Percentiles rank a stretch among this genome's conserved stretches.
Conservation (phyloP, 306 rosid genomes). For the Styphnolobium japonicum region DNA sequence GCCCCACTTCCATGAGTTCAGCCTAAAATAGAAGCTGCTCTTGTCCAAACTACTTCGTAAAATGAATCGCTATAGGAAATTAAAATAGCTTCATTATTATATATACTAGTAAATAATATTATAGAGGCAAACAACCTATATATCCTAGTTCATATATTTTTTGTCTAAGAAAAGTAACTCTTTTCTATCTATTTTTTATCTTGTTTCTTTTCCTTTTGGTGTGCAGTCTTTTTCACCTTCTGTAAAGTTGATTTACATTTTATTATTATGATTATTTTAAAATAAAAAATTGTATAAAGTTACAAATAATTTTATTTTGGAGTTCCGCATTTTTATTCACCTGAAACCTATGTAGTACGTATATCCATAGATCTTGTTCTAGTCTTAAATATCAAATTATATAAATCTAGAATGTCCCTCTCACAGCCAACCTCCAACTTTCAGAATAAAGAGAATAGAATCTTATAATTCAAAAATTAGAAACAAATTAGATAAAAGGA, state of each 20-base stretch:
- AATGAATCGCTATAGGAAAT: not conserved
- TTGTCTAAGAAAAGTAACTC: not conserved
- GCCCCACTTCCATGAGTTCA: slow-evolving; percentile 47
- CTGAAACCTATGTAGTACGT: not conserved
- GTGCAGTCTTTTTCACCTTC: not conserved
- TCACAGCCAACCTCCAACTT: slow-evolving; percentile 3
- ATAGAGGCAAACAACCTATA: not conserved
- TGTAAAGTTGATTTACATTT: not conserved
- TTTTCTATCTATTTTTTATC: not conserved
- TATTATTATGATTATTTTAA: not conserved
- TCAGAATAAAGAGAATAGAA: not conserved
- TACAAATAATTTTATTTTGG: not conserved
- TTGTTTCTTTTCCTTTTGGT: not conserved
- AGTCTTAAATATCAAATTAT: not conserved
- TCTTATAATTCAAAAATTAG: not conserved
- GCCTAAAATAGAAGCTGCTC: slow-evolving; percentile 46
- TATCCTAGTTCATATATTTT: not conserved
- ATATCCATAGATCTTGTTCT: not conserved
- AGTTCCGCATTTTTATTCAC: not conserved
- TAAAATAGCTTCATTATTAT: not conserved
- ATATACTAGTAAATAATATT: not conserved
- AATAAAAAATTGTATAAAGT: not conserved
- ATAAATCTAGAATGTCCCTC: not conserved
- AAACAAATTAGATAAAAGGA: not conserved
- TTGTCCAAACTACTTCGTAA: slow-evolving; percentile 29